A percentile compares a stretch with the other conserved stretches of the same genome.
These are phyloP conservation scores for Artemisia tridentata DNA, from an alignment of 129 eudicot genomes.

Conservation along the genomic window DNA sequence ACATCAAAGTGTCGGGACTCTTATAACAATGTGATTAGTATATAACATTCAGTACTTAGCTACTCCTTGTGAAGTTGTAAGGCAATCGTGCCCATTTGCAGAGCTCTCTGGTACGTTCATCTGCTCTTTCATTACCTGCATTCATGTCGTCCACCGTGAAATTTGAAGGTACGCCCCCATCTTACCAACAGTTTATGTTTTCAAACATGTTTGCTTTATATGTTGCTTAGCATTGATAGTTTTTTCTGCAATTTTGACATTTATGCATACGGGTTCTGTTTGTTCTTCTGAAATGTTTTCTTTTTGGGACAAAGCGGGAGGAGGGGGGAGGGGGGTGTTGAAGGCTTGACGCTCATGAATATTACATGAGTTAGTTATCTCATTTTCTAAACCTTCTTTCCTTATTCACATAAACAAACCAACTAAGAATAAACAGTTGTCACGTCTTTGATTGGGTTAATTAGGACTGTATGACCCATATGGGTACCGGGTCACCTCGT, in stretches of 20 bases:
- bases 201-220: neutral
- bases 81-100: conserved; percentile 8
- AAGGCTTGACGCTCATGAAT: conserved; percentile 4
- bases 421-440: neutral
- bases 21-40: conserved; percentile 12
- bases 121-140: conserved; percentile 13
- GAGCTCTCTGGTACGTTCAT: neutral
- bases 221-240: neutral
- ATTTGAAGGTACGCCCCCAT: conserved; percentile 24
- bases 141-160: conserved; percentile 18
- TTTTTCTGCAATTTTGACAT: neutral
- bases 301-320: neutral
- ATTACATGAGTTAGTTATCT: conserved; percentile 4
- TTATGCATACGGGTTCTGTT: neutral
- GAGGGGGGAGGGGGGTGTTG: neutral
- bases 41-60: conserved; percentile 1
- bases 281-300: neutral
- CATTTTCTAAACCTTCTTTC: neutral
- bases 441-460: conserved; percentile 1
- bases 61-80: neutral
- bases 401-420: neutral
- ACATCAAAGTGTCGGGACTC: conserved; percentile 12
- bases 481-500: neutral
- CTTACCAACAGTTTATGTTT: neutral
- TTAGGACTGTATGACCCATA: neutral